Evolutionary conservation across 345 rosid species (phyloP).

Genomic region (Carallia brachiata): DNA sequence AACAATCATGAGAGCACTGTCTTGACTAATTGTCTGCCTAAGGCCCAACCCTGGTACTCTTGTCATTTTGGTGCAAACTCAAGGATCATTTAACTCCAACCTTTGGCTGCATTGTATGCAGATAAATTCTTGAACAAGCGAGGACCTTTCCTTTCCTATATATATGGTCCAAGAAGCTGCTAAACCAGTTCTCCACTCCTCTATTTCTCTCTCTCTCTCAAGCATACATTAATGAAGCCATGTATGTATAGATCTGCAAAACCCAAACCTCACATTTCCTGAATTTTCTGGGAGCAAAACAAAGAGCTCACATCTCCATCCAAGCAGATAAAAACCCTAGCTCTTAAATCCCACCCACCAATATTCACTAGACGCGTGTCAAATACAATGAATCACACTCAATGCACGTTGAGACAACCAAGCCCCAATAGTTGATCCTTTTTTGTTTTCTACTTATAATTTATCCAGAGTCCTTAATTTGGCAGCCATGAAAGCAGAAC

Average conservation of each 20-base stretch:
- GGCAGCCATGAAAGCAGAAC: conserved; percentile 43
- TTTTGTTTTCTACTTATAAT: background rate
- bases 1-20: background rate
- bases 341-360: conserved; percentile 28
- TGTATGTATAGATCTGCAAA: conserved; percentile 2
- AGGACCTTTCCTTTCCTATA: conserved; percentile 10
- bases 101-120: conserved; percentile 23
- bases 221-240: background rate
- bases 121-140: conserved; percentile 20
- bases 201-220: background rate
- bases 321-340: conserved; percentile 32
- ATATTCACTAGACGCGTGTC: conserved; percentile 21
- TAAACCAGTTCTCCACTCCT: conserved; percentile 11
- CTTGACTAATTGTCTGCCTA: background rate
- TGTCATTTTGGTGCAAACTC: conserved; percentile 18
- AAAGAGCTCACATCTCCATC: conserved; percentile 1
- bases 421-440: conserved; percentile 8
- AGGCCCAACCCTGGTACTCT: conserved; percentile 3
- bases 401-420: conserved; percentile 24
- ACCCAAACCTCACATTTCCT: conserved; percentile 10
- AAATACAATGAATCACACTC: conserved; percentile 7
- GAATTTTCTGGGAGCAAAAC: background rate
- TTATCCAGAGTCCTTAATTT: background rate
- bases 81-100: conserved; percentile 7
- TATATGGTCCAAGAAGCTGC: conserved; percentile 14